Evolutionary conservation across 192 early-diverging fungal species (phyloP), one percentile per base, ranked within the genome.

Genomic region (Umbelopsis sp.): DNA sequence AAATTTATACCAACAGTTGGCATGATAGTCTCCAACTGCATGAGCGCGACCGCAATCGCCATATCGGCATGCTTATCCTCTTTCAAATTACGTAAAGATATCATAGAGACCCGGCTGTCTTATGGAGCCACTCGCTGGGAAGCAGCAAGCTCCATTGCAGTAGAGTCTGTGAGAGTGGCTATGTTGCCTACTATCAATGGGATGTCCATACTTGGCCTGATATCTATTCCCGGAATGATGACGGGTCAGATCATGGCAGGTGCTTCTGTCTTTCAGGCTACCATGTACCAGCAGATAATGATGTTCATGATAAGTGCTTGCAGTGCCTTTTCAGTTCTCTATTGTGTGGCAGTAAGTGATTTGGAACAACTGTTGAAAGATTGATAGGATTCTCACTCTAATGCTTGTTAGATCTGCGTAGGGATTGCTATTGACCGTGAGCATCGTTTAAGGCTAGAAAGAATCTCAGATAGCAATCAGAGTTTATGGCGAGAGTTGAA

Each of bases 141-240:
- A 69, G 89, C 91, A 2, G 85, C 86, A 12, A 82, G 85, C 46
- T 93, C 93, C 0, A 79, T 95, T n/a, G 88, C 86, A 0, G 73
- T 89, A 9, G 91, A 94, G 8, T 85, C 91, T 2, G 84, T 94
- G 50, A 75, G 88, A 12, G 75, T 83, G 10, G 92, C 95, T n/a
- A 82, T 94, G 74, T 69, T 94, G 55, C 95, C 95, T 1, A 87
- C 87, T 0, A 87, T 96, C 23, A 93, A 92, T 69, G 84, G 87
- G 23, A 91, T 95, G 90, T 82, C 88, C 67, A 88, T 94, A 44
- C 91, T 92, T 49, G 94, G 93, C 10, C 76, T 96, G 58, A 91
- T 96, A 35, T 92, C 93, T 15, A 96, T 96, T 53, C 94, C 94
- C 0, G 94, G 91, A 4, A 84, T 92, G 81, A 94, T 96, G 94